Percentiles rank a stretch among this genome's conserved stretches.
phyloP scores from a whole-genome alignment of 2,329 filamentous ascomycete genomes.

The Fusarium oxysporum region DNA sequence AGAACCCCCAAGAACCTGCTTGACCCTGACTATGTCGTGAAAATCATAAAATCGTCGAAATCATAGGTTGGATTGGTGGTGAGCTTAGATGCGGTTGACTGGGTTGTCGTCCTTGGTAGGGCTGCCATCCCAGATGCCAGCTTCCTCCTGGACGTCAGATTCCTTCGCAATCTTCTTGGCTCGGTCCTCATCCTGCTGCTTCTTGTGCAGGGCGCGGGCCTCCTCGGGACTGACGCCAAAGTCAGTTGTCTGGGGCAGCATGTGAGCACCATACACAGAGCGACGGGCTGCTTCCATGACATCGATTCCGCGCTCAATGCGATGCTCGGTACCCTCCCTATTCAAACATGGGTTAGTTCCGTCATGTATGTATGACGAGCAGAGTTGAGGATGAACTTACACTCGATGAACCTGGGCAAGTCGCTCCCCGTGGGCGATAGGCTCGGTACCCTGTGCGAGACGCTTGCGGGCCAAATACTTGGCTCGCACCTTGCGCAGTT shows the following conservation, averaged over 20 bases:
- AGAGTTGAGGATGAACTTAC: constrained; percentile 20
- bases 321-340: fast-evolving
- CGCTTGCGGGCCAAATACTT: too few relatives aligned
- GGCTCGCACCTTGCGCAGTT: background rate
- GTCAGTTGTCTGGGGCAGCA: fast-evolving
- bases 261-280: fast-evolving
- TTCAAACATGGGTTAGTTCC: background rate
- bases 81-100: too few relatives aligned
- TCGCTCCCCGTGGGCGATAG: background rate
- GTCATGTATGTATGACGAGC: background rate
- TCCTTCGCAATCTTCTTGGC: background rate
- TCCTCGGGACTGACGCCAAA: fast-evolving
- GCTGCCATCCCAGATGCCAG: background rate
- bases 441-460: background rate
- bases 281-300: fast-evolving
- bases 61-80: background rate
- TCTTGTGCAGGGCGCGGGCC: fast-evolving
- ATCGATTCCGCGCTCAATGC: fast-evolving
- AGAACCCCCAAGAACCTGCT: background rate
- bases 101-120: background rate
- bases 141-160: fast-evolving
- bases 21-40: background rate
- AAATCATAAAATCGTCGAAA: background rate
- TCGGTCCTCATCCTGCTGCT: fast-evolving
- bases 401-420: fast-evolving